Evolutionary conservation across 352 stramenopile genomes (phyloP).

Genomic region (Pythium grandisporangium): DNA sequence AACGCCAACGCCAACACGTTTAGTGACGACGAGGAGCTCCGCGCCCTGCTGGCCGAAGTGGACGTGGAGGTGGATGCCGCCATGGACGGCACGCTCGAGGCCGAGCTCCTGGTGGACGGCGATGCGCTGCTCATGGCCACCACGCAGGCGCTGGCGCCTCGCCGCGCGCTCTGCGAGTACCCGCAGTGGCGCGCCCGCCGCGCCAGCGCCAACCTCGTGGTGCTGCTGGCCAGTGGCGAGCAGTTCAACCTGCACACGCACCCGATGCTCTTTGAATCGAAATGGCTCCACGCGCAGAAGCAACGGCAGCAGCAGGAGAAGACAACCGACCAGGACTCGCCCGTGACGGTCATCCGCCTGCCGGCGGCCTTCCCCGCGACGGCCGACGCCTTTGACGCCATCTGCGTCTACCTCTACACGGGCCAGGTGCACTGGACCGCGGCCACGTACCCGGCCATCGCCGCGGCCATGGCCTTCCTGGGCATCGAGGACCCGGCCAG

Average conservation of each 20-base stretch:
- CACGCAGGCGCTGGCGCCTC: too few relatives aligned
- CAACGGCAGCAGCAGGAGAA: conserved; percentile 22
- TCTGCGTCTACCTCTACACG: conserved; percentile 66
- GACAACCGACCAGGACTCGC: conserved; percentile 7
- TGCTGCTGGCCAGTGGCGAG: conserved; percentile 39
- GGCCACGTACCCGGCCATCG: conserved; percentile 18
- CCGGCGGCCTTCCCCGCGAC: conserved; percentile 38
- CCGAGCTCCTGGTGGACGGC: background rate
- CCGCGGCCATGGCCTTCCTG: conserved; percentile 27
- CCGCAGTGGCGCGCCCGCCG: conserved; percentile 29
- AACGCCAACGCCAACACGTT: background rate
- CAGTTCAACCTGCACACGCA: conserved; percentile 74
- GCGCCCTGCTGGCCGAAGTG: background rate
- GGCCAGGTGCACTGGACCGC: conserved; percentile 28
- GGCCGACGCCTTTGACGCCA: conserved; percentile 44
- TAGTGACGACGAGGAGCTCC: conserved; percentile 3
- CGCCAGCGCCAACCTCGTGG: conserved; percentile 44
- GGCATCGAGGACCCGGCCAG: conserved; percentile 33
- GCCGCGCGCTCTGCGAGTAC: conserved; percentile 52
- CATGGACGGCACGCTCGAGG: background rate
- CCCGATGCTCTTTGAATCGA: conserved; percentile 48
- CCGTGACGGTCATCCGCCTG: conserved; percentile 33
- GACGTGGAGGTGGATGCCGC: background rate
- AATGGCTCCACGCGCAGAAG: conserved; percentile 28
- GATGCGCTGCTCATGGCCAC: background rate